Evolutionary conservation across 176 grass and related monocot genomes (phyloP).

Genomic region (Carex cristatella): DNA sequence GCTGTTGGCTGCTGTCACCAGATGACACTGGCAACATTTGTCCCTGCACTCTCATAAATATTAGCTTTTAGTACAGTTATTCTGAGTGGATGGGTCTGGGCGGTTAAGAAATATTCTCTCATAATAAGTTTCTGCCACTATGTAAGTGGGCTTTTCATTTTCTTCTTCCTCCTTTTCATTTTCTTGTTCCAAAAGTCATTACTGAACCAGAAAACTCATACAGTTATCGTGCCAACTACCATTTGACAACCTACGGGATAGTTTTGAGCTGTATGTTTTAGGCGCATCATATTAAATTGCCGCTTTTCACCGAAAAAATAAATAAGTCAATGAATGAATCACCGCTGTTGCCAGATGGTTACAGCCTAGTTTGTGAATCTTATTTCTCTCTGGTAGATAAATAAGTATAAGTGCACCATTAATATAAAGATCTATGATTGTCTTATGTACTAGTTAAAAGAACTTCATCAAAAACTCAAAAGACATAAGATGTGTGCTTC

Average conservation of each 20-base stretch:
- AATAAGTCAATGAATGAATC: not conserved
- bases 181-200: not conserved
- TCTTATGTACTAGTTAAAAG: not conserved
- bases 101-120: not conserved
- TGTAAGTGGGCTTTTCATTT: not conserved
- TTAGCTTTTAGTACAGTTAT: constrained; percentile 12
- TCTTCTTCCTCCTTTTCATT: not conserved
- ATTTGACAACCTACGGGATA: not conserved
- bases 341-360: not conserved
- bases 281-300: not conserved
- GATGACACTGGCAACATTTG: constrained; percentile 56
- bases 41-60: constrained; percentile 36
- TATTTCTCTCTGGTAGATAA: not conserved
- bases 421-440: not conserved
- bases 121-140: not conserved
- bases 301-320: not conserved
- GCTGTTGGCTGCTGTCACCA: constrained; percentile 51
- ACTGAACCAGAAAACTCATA: not conserved
- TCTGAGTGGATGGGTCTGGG: not conserved
- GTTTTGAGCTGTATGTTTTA: not conserved
- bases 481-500: not conserved
- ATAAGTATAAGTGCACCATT: not conserved
- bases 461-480: not conserved
- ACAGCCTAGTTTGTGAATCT: not conserved
- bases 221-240: not conserved